phyloP scores from a whole-genome alignment of 306 rosid genomes.

The Castanopsis chinensis region DNA sequence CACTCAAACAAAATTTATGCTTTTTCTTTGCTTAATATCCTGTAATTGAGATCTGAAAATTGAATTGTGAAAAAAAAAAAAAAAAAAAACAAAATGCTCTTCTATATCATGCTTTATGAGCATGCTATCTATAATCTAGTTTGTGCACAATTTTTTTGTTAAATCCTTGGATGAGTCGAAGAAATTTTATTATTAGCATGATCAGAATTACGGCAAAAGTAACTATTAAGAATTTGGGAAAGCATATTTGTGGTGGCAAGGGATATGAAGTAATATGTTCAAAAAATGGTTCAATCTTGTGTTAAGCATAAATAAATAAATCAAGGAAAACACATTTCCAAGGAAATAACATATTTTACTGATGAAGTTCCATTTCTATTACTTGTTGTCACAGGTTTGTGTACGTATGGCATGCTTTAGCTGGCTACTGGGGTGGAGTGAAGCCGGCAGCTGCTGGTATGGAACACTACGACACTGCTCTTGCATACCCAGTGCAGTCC shows the following conservation, averaged over 20 bases:
- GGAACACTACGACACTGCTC: slow-evolving; percentile 83
- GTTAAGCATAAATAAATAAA: no score
- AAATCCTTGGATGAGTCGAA: no score
- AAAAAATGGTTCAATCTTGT: no score
- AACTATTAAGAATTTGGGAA: no score
- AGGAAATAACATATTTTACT: background rate
- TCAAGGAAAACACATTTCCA: background rate
- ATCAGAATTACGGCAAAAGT: no score
- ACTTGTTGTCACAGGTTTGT: slow-evolving; percentile 49
- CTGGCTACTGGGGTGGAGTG: slow-evolving; percentile 99
- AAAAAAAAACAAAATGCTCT: background rate
- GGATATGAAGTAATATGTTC: no score
- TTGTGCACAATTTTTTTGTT: no score
- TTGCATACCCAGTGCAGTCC: slow-evolving; percentile 86
- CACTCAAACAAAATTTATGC: background rate
- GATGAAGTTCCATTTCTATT: slow-evolving; percentile 1
- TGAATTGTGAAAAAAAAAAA: background rate
- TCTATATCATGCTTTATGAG: no score
- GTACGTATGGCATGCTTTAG: slow-evolving; percentile 96
- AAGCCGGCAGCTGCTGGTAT: slow-evolving; percentile 84
- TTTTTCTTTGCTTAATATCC: background rate
- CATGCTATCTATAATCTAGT: no score
- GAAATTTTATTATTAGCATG: no score
- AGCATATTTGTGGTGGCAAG: no score
- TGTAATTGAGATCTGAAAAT: background rate